These are phyloP conservation scores for Millerozyma acaciae DNA, from an alignment of 805 yeast genomes.

Conservation along the genomic window DNA sequence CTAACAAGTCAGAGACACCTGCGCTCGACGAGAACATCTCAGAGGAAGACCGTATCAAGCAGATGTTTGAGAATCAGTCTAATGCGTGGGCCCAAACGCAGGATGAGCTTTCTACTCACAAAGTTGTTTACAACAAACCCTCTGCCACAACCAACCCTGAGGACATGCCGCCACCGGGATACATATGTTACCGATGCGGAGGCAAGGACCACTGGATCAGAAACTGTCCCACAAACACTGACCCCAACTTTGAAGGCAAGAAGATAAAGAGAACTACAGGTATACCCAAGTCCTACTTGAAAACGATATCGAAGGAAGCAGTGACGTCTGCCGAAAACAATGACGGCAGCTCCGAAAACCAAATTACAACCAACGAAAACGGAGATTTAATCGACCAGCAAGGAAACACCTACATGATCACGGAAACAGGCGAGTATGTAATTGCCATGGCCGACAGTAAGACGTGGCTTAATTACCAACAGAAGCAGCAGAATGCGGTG, in stretches of 20 bases:
- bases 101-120: constrained; percentile 81
- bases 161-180: constrained; percentile 90
- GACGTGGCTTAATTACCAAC: constrained; percentile 86
- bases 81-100: constrained; percentile 96
- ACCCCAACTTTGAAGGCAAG: constrained; percentile 91
- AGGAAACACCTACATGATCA: constrained; percentile 69
- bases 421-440: constrained; percentile 93
- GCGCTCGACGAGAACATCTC: constrained; percentile 43
- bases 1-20: constrained; percentile 12
- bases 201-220: constrained; percentile 91
- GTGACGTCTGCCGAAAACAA: constrained; percentile 48
- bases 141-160: constrained; percentile 42
- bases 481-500: constrained; percentile 52
- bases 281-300: constrained; percentile 90
- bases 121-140: constrained; percentile 62
- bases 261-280: constrained; percentile 92
- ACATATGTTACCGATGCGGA: constrained; percentile 95
- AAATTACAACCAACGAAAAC: constrained; percentile 35
- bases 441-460: constrained; percentile 91
- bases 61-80: constrained; percentile 90
- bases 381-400: constrained; percentile 44
- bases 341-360: constrained; percentile 19
- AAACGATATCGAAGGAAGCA: constrained; percentile 77
- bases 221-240: constrained; percentile 90
- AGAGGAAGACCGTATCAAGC: constrained; percentile 85